These are phyloP conservation scores for Euphrasia arctica DNA, from an alignment of 305 asterid species.

Conservation along the genomic window DNA sequence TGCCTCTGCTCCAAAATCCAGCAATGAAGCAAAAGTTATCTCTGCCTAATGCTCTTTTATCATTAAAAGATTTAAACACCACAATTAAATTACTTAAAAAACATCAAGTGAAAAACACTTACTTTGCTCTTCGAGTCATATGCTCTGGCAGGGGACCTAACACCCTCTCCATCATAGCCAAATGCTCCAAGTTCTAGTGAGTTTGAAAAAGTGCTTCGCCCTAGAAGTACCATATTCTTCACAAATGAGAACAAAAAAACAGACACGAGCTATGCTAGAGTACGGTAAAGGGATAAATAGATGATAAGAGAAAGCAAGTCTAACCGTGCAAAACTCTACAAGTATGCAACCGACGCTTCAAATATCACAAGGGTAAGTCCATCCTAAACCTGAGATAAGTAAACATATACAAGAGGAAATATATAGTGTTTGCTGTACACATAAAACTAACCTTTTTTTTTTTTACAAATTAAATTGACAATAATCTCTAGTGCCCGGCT, in stretches of 20 bases:
- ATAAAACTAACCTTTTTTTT: background rate
- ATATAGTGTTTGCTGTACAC: constrained; percentile 6
- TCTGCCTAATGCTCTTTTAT: constrained; percentile 10
- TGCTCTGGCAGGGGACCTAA: constrained; percentile 74
- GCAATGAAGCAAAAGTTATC: constrained; percentile 9
- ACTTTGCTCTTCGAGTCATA: constrained; percentile 70
- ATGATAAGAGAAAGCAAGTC: constrained; percentile 26
- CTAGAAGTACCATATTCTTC: constrained; percentile 31
- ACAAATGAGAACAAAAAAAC: background rate
- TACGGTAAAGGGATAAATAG: background rate
- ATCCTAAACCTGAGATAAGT: constrained; percentile 66
- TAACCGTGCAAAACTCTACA: constrained; percentile 79
- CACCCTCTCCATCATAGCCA: constrained; percentile 97
- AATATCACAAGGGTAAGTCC: constrained; percentile 81
- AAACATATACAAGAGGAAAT: background rate
- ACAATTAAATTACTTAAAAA: background rate
- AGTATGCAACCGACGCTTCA: constrained; percentile 93
- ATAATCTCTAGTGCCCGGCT: background rate
- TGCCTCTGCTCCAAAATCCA: constrained; percentile 49
- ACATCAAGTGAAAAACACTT: constrained; percentile 24
- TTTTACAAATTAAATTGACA: background rate
- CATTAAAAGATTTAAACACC: background rate
- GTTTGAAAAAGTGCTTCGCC: constrained; percentile 84
- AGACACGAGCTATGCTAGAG: background rate
- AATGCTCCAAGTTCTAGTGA: constrained; percentile 87